Evolutionary conservation across 2,329 filamentous ascomycete genomes (phyloP).

Genomic region (Neoascochyta sp.): DNA sequence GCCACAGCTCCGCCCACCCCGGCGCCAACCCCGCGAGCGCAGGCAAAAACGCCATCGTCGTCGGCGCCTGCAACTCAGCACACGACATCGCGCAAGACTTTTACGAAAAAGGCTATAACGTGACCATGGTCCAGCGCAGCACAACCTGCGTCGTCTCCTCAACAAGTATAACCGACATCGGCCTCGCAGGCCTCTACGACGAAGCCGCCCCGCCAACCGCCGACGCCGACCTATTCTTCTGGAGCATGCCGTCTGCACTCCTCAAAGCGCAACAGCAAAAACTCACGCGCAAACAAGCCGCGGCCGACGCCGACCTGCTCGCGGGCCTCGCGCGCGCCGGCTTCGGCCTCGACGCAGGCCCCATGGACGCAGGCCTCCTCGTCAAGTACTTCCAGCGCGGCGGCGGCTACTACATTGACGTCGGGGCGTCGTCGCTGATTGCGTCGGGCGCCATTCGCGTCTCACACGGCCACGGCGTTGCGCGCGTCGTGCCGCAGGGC

Average conservation of each 20-base stretch:
- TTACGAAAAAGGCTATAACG: conserved; percentile 40
- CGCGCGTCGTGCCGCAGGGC: conserved; percentile 38
- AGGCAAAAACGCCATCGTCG: conserved; percentile 45
- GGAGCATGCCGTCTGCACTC: conserved; percentile 35
- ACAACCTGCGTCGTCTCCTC: conserved; percentile 40
- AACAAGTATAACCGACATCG: conserved; percentile 24
- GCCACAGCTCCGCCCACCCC: conserved; percentile 30
- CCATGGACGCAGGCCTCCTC: conserved; percentile 26
- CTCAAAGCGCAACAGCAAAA: conserved; percentile 30
- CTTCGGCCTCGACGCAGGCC: conserved; percentile 40
- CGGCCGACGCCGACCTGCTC: conserved; percentile 36
- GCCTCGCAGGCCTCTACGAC: conserved; percentile 28
- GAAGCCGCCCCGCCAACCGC: conserved; percentile 26
- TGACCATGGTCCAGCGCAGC: conserved; percentile 48
- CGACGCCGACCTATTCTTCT: conserved; percentile 28
- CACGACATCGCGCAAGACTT: conserved; percentile 51
- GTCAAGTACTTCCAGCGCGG: conserved; percentile 43
- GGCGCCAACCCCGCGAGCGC: conserved; percentile 31
- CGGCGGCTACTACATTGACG: conserved; percentile 50
- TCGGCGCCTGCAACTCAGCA: conserved; percentile 49
- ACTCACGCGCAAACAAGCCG: conserved; percentile 24
- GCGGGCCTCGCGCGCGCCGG: conserved; percentile 43
- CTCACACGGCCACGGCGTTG: conserved; percentile 39
- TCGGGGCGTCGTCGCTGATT: conserved; percentile 44
- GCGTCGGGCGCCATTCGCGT: conserved; percentile 46